Evolutionary conservation across 768 basidiomycete genomes (phyloP).

Genomic region (Scleroderma citrinum): DNA sequence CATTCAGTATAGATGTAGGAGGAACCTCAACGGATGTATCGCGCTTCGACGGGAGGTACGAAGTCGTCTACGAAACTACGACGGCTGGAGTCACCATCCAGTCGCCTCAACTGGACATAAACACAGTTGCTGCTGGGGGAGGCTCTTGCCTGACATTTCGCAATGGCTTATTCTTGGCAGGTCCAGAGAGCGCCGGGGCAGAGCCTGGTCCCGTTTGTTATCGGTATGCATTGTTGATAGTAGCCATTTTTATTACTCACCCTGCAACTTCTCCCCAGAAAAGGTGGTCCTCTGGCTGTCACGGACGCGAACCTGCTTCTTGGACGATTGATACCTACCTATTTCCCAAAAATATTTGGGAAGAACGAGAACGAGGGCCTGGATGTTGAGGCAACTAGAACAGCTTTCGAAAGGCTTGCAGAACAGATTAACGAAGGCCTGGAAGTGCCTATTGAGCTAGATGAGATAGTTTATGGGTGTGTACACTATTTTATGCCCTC

Average conservation of each 20-base stretch:
- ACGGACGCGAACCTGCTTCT: slow-evolving; percentile 92
- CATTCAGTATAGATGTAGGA: slow-evolving; percentile 75
- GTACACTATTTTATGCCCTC: slow-evolving; percentile 12
- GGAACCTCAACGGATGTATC: slow-evolving; percentile 96
- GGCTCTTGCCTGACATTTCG: slow-evolving; percentile 85
- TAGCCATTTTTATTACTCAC: background rate
- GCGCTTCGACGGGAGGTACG: slow-evolving; percentile 85
- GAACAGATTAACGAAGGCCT: slow-evolving; percentile 64
- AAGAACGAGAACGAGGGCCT: slow-evolving; percentile 81
- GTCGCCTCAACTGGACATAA: slow-evolving; percentile 90
- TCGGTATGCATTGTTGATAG: slow-evolving; percentile 40
- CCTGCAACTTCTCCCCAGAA: slow-evolving; percentile 37
- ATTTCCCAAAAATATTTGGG: slow-evolving; percentile 95
- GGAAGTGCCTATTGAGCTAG: slow-evolving; percentile 55
- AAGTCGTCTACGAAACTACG: slow-evolving; percentile 92
- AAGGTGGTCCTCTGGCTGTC: slow-evolving; percentile 86
- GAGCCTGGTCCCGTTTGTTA: slow-evolving; percentile 93
- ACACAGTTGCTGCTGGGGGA: slow-evolving; percentile 93
- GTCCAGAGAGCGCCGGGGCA: slow-evolving; percentile 90
- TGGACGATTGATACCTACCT: slow-evolving; percentile 82
- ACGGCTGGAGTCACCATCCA: slow-evolving; percentile 93
- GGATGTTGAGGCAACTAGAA: slow-evolving; percentile 64
- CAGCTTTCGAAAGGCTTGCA: slow-evolving; percentile 62
- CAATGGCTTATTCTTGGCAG: slow-evolving; percentile 86
- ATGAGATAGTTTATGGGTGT: slow-evolving; percentile 88